A percentile compares a stretch with the other conserved stretches of the same genome.
These are phyloP conservation scores for Diaporthe citrichinensis DNA, from an alignment of 2,329 filamentous ascomycete species.

Conservation along the genomic window DNA sequence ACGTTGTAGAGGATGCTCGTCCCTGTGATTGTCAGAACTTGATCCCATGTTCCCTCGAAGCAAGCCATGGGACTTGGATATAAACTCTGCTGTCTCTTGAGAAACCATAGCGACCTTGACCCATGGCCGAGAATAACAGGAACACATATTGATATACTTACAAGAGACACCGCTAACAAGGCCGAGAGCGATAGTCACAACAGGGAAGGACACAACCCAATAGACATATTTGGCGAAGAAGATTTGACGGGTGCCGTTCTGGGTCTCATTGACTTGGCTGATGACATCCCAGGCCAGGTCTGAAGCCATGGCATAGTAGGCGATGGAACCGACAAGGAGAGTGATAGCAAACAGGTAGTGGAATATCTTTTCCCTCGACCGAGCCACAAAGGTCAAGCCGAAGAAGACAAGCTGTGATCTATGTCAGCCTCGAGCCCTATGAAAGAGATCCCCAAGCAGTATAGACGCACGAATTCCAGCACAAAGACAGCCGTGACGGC, in stretches of 20 bases:
- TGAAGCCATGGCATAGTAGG: slow-evolving; percentile 67
- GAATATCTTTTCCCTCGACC: slow-evolving; percentile 66
- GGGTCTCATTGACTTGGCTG: slow-evolving; percentile 52
- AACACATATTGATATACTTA: neutral
- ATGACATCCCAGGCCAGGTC: slow-evolving; percentile 63
- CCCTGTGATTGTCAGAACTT: slow-evolving; percentile 44
- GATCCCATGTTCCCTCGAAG: neutral
- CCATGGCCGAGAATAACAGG: neutral
- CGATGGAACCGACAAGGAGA: slow-evolving; percentile 62
- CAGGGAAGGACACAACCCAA: slow-evolving; percentile 67
- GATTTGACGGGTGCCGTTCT: slow-evolving; percentile 59
- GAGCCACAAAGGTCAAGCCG: slow-evolving; percentile 56
- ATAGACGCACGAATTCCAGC: slow-evolving; percentile 59
- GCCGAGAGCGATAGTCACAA: slow-evolving; percentile 61
- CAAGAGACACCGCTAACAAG: slow-evolving; percentile 67
- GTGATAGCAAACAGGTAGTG: slow-evolving; percentile 68
- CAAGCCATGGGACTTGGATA: too few relatives aligned
- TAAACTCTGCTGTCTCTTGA: neutral
- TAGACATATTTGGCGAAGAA: slow-evolving; percentile 70
- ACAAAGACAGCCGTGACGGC: slow-evolving; percentile 65
- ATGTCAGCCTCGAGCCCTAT: slow-evolving; percentile 39
- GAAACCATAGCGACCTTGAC: neutral
- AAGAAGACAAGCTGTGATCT: slow-evolving; percentile 55
- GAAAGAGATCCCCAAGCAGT: neutral
- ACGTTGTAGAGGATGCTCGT: slow-evolving; percentile 67